These are phyloP conservation scores for Pseudocercospora eumusae DNA, from an alignment of 2,329 filamentous ascomycete genomes.

Conservation along the genomic window DNA sequence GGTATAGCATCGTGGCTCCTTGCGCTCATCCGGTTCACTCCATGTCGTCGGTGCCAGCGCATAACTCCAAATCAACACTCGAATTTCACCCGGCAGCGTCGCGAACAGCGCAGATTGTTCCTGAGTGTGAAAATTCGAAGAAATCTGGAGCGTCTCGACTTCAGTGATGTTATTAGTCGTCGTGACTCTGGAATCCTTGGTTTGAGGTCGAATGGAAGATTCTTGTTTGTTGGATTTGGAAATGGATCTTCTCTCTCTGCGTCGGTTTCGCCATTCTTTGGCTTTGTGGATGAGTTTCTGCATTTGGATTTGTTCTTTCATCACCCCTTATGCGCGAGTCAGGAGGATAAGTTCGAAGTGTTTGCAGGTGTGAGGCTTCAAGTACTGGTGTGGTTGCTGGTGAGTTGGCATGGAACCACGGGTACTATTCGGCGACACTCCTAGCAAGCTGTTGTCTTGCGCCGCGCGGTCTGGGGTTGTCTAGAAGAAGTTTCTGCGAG, in stretches of 20 bases:
- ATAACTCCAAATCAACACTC: not conserved
- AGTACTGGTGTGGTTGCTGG: not conserved
- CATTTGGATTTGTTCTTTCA: constrained; percentile 10
- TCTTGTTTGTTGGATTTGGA: not conserved
- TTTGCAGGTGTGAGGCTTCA: too few species aligned
- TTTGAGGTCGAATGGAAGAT: not conserved
- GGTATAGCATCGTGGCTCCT: not conserved
- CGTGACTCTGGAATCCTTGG: not conserved
- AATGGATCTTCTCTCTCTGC: not conserved
- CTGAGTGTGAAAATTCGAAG: constrained; percentile 3
- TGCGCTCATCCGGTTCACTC: not conserved
- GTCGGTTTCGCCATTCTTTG: constrained; percentile 1
- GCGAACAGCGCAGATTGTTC: not conserved
- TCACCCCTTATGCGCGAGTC: constrained; percentile 1
- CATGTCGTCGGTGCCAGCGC: not conserved
- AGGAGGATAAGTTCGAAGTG: not conserved
- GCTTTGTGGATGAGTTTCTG: constrained; percentile 5
- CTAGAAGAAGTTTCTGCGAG: not conserved
- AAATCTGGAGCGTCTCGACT: not conserved
- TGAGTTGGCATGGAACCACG: not conserved
- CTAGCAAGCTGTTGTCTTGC: not conserved
- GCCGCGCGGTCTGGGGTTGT: not conserved
- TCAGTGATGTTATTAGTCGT: not conserved
- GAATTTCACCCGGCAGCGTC: not conserved
- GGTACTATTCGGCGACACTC: not conserved